Evolutionary conservation across 495 filamentous ascomycete species (phyloP).

Genomic region (Penicillium bialowiezense): DNA sequence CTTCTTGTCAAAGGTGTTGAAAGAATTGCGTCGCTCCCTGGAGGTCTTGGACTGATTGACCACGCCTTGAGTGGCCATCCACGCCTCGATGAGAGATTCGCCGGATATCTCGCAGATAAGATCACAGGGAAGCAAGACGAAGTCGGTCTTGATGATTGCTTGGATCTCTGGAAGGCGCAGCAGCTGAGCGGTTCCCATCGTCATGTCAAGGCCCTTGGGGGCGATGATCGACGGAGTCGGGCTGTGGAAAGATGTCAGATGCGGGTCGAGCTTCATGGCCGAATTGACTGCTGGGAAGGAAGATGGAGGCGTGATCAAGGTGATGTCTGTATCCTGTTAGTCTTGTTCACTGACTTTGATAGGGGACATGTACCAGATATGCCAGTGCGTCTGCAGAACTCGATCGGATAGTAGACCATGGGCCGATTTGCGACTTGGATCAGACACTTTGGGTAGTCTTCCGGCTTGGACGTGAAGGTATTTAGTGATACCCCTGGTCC

Average conservation of each 20-base stretch:
- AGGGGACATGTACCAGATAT: conserved; percentile 57
- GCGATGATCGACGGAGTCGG: conserved; percentile 70
- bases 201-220: conserved; percentile 67
- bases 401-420: conserved; percentile 93
- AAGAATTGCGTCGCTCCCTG: conserved; percentile 20
- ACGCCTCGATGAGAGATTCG: conserved; percentile 76
- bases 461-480: conserved; percentile 85
- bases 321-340: conserved; percentile 61
- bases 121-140: conserved; percentile 89
- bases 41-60: conserved; percentile 45
- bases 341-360: not conserved
- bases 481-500: conserved; percentile 82
- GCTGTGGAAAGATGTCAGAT: conserved; percentile 73
- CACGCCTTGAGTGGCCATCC: conserved; percentile 82
- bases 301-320: conserved; percentile 75
- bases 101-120: conserved; percentile 86
- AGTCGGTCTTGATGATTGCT: conserved; percentile 70
- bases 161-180: conserved; percentile 74
- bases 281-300: conserved; percentile 66
- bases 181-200: conserved; percentile 85
- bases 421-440: conserved; percentile 90
- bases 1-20: conserved; percentile 2
- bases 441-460: conserved; percentile 75
- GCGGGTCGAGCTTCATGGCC: conserved; percentile 79
- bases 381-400: conserved; percentile 83